Base-by-base conservation (phyloP, 148 eudicot genomes). In the Camellia sinensis region DNA sequence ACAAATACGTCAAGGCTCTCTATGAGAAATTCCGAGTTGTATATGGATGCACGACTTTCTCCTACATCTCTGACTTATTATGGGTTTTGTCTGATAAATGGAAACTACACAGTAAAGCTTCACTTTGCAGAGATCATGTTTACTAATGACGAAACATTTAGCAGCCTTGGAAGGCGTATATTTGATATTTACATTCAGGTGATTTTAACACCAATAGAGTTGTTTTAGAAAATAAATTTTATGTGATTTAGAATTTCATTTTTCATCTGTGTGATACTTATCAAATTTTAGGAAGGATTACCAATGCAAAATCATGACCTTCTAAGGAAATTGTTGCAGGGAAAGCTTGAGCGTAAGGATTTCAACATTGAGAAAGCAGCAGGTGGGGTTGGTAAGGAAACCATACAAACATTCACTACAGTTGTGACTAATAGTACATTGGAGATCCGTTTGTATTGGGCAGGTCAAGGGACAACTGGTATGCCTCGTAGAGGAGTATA, bases 51-150 rank as follows among this genome's bases (percentile, higher is more conserved):
- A 41, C 86, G 89, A 46, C 71, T 71, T 40, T 84, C 89, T 3
- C 83, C 89, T 2, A 22, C 79, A 22, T 86, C 89, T 7, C 68
- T 87, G 77, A 81, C 89, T 12, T 87, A 87, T 56, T 87, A 77
- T 59, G 85, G 80, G 8, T 82, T 72, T 56, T 87, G 87, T 78
- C 45, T 87, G 71, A 14, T 13, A 12, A 80, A 84, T 61, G 87
- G 84, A 59, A 80, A 75, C n/a, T 87, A 87, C 78, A 80, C 53
- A 0, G 80, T 87, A 11, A 82, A 45, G 54, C 87, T 87, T 46
- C 83, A 87, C 76, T 87, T 87, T 57, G 87, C 87, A 0, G 87
- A 84, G 67, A 84, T 80, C 11, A 77, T 69, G 77, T 82, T 83
- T 73, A 71, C 81, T 44, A 57, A 61, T 66, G 77, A 76, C 71